These are phyloP conservation scores for Russula sp. DNA, from an alignment of 768 basidiomycete species.

Conservation along the genomic window DNA sequence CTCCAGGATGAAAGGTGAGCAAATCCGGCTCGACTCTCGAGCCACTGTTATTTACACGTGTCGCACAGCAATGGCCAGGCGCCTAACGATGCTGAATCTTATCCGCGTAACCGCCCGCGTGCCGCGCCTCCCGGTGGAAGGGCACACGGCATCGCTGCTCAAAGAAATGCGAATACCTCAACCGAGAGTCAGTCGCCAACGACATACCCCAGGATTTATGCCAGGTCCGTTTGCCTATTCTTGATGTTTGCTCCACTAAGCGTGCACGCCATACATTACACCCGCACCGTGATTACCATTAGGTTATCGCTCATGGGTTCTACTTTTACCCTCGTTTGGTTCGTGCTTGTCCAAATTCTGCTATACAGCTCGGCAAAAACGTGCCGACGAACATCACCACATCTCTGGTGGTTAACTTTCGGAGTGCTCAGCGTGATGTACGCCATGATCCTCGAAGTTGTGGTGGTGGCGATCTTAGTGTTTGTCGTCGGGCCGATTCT, in stretches of 20 bases:
- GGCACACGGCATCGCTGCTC: background rate
- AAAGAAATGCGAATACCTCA: background rate
- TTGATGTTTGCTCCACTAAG: background rate
- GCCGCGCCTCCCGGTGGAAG: slow-evolving; percentile 1
- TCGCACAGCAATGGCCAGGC: background rate
- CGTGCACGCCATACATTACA: background rate
- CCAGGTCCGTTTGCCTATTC: slow-evolving; percentile 1
- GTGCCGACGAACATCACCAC: slow-evolving; percentile 67
- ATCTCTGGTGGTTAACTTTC: slow-evolving; percentile 84
- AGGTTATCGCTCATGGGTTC: slow-evolving; percentile 62
- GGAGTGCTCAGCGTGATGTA: slow-evolving; percentile 76
- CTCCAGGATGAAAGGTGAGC: slow-evolving; percentile 19
- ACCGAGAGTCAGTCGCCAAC: background rate
- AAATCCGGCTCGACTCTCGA: background rate
- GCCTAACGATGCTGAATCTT: background rate
- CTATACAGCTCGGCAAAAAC: slow-evolving; percentile 68
- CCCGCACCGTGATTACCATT: background rate
- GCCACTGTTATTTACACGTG: background rate
- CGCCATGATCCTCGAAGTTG: slow-evolving; percentile 60
- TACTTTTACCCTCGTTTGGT: slow-evolving; percentile 72
- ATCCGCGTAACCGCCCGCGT: background rate
- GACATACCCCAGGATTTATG: slow-evolving; percentile 20
- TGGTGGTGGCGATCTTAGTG: slow-evolving; percentile 67
- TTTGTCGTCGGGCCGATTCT: slow-evolving; percentile 74
- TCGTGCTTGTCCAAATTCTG: slow-evolving; percentile 72